Base-by-base conservation (phyloP, 805 yeast genomes). In the Cyberlindnera meyerae region DNA sequence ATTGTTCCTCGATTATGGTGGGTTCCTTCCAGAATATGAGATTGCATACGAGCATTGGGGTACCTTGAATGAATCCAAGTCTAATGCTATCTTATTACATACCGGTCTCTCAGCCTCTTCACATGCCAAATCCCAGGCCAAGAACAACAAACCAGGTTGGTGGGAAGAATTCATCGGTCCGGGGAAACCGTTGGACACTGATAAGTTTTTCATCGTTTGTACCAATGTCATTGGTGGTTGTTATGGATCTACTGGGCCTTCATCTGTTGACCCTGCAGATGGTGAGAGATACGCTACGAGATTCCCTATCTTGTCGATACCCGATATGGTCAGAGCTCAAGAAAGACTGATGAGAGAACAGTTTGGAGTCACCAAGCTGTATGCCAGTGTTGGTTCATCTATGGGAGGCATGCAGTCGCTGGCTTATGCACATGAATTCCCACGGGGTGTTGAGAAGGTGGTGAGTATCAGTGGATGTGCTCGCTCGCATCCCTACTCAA, bases 371-470 rank as follows among this genome's bases (percentile, higher is more conserved):
- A 32, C 50, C 2, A 81, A 75, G 55, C 61, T 89, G 18, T 75
- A 77, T 58, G 95, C 95, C 2, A 74, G 86, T 2, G 77, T 89
- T 7, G 97, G 97, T 6, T 80, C 95, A 3, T 85, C 95, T 0
- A 85, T 89, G 94, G 97, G 97, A n/a, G 97, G 96, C n/a, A 87
- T 89, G 96, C 96, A 88, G 63, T 79, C 90, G 8, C 68, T 89
- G 37, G 95, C 96, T 0, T 85, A 78, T 58, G 95, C 87, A 1
- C 72, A 77, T 55, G 95, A 83, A 53, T 89, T 83, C 51, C 83
- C 94, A 1, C 79, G 81, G 32, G 73, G 70, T 38, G 96, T 88
- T 4, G 73, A 71, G 6, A 78, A 81, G 36, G 70, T 89, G 3
- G 75, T 87, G 1, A 73, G 85, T n/a, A 84, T 89, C 20, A 80